Base-by-base conservation (phyloP, 1,284 basidiomycete genomes). In the Cryptococcus sp. region DNA sequence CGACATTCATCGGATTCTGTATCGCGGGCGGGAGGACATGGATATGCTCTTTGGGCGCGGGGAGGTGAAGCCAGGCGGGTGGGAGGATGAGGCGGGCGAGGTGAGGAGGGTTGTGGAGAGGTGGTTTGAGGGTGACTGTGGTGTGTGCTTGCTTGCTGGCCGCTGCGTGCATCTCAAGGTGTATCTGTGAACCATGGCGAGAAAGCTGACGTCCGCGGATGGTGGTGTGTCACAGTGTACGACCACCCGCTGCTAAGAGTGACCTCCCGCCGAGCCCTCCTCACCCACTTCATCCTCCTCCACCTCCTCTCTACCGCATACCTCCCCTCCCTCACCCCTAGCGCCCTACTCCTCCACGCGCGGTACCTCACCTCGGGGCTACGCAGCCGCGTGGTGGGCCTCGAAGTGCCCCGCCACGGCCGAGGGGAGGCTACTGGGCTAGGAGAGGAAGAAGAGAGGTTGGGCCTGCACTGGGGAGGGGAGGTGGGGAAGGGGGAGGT, bases 1-100 rank as follows among this genome's bases (percentile, higher is more conserved):
- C 21, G 73, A 75, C 40, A 71, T 75, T 15, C 73, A 75, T 56
- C 51, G 73, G 16, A 71, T 73, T 12, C 47, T 75, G 43, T 75
- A 75, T 62, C 55, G 70, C 11, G 73, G 73, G 16, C 61, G 58
- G 35, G 69, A 68, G 52, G 66, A 69, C 55, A 21, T 53, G 18
- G 52, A 54, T 16, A 37, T 42, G 8, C 47, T 56, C n/a, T 4
- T 9, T 33, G 28, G 5, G 5, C 28, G 28, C 4, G 28, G 28
- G 28, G 28, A 33, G 28, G 28, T 5, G 28, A 33, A 5, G 28
- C n/a, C n/a, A n/a, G 28, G 28, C 9, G 42, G 39, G 6, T 70
- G 67, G 65, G 51, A 57, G 24, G 64, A 68, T 49, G 62, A 72
- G 40, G 65, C 59, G 1, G 50, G 56, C 16, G 70, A 72, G 48